phyloP scores from a whole-genome alignment of 2,329 filamentous ascomycete species.

The Microcera coccophila region DNA sequence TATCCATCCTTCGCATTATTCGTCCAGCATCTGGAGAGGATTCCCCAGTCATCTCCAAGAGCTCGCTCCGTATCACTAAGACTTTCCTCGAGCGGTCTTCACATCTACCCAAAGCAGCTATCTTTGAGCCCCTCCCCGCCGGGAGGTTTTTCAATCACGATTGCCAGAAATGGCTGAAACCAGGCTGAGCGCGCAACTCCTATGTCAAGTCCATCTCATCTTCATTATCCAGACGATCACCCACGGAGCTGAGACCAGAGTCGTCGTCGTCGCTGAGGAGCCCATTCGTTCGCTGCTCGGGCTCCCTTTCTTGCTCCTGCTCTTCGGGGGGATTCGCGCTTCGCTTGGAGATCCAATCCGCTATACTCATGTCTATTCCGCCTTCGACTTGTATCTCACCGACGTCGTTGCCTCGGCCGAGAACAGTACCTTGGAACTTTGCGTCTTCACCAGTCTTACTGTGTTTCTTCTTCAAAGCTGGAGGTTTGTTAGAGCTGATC shows the following conservation, averaged over 20 bases:
- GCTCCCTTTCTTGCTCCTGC: slow-evolving; percentile 6
- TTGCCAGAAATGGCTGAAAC: too few species aligned
- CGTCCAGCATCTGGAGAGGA: too few species aligned
- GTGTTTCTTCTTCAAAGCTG: slow-evolving; percentile 86
- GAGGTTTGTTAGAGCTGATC: not conserved
- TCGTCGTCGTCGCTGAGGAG: slow-evolving; percentile 40
- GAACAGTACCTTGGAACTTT: slow-evolving; percentile 77
- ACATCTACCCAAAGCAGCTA: not conserved
- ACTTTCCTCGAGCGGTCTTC: not conserved
- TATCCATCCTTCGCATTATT: not conserved
- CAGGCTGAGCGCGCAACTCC: slow-evolving; percentile 3
- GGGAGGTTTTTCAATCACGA: too few species aligned
- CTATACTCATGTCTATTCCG: slow-evolving; percentile 43
- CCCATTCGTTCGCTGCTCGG: slow-evolving; percentile 21
- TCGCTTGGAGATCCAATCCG: slow-evolving; percentile 36
- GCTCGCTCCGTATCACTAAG: not conserved
- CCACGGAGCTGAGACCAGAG: slow-evolving; percentile 56
- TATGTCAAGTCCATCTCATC: slow-evolving; percentile 47
- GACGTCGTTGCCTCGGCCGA: slow-evolving; percentile 70
- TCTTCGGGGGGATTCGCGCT: slow-evolving; percentile 13
- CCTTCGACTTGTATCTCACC: slow-evolving; percentile 74
- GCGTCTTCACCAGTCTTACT: slow-evolving; percentile 84
- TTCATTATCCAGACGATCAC: slow-evolving; percentile 42
- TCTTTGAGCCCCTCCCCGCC: not conserved
- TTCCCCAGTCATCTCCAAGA: too few species aligned